Evolutionary conservation across 1,139 yeast species (phyloP), one percentile per base, ranked within the genome.

Genomic region (Protomyces macrosporus): DNA sequence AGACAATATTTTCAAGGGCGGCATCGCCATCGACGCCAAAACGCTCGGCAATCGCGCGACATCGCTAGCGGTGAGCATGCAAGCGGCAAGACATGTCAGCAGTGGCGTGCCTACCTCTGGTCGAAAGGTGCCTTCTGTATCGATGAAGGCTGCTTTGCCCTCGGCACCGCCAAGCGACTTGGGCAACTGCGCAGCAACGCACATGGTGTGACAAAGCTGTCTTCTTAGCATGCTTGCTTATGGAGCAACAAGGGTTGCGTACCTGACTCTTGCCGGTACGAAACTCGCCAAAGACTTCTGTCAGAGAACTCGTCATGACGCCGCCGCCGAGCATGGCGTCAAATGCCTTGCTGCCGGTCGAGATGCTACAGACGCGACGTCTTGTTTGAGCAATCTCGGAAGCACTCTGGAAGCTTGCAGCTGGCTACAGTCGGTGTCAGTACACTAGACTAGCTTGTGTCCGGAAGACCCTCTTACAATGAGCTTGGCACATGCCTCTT

Each of bases 221-320:
- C 6, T 86, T 82, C 71, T 83, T 83, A 60, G 86, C 86, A 67
- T 86, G 82, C 6, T 14, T 6, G 14, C 33, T 2, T 5, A 9
- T 35, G 55, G 6, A 6, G n/a, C 6, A 12, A 5, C 23, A 3
- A 39, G 23, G 23, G 23, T 23, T 23, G 23, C 50, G 5, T 4
- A 58, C 62, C 42, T 60, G 65, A 40, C 57, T 57, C 58, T 63
- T 53, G 42, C 57, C 58, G 16, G 64, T 58, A 65, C 87, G 75
- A 68, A 81, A 83, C 69, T 83, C 87, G 2, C 87, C 87, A 74
- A 82, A 83, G 0, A 83, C 87, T 69, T 83, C 87, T 0, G 85
- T 82, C 40, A 83, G 78, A 61, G 85, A 80, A 86, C 83, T 83
- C 0, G 86, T 81, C 75, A 79, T 80, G 32, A 83, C 73, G 0